Evolutionary conservation across 768 basidiomycete genomes (phyloP).

Genomic region (Strobilomyces confusus): DNA sequence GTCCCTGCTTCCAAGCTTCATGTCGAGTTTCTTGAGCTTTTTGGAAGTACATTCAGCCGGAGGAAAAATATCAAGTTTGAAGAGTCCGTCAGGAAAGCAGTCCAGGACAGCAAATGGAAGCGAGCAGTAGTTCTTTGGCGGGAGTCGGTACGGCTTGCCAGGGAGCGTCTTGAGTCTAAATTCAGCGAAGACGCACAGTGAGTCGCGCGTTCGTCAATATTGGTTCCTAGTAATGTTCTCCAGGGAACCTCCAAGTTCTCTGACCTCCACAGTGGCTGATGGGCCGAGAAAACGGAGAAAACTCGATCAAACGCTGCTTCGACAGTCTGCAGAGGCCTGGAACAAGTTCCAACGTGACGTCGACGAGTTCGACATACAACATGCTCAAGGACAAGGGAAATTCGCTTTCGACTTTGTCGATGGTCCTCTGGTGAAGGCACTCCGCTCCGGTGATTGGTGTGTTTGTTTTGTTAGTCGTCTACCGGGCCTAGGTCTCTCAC

Average conservation of each 20-base stretch:
- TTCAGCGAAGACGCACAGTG: constrained; percentile 27
- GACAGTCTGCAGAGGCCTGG: constrained; percentile 58
- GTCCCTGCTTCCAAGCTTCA: constrained; percentile 71
- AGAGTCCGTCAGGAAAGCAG: constrained; percentile 74
- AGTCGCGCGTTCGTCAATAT: not conserved
- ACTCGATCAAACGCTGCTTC: constrained; percentile 42
- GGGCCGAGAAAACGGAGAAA: constrained; percentile 70
- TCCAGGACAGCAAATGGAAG: constrained; percentile 82
- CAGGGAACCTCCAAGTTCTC: constrained; percentile 18
- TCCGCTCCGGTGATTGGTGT: constrained; percentile 88
- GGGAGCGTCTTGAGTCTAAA: constrained; percentile 51
- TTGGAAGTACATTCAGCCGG: constrained; percentile 83
- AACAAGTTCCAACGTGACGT: constrained; percentile 61
- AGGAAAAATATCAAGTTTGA: constrained; percentile 87
- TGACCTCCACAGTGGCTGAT: constrained; percentile 36
- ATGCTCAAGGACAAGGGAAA: constrained; percentile 83
- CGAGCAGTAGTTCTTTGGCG: constrained; percentile 80
- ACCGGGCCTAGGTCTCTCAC: constrained; percentile 3
- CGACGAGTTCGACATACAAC: constrained; percentile 80
- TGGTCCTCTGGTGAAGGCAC: constrained; percentile 89
- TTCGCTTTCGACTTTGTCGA: constrained; percentile 95
- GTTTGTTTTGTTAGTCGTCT: constrained; percentile 23
- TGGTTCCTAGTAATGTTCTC: not conserved
- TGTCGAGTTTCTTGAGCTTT: constrained; percentile 71
- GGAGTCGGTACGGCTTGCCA: constrained; percentile 68